phyloP scores from a whole-genome alignment of 2,329 filamentous ascomycete genomes.

The Alternaria postmessia region DNA sequence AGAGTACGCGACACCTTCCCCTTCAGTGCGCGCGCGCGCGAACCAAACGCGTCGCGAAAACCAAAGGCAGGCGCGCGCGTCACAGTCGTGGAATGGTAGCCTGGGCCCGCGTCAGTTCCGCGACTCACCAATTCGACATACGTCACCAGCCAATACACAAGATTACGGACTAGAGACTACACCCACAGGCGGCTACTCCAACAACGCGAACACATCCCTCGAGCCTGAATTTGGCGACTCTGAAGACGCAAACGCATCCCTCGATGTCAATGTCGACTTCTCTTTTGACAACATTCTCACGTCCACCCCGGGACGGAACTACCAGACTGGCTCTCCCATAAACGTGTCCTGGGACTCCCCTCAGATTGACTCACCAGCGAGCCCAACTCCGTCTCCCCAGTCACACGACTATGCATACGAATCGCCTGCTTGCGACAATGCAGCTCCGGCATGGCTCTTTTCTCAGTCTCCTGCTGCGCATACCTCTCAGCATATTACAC shows the following conservation, averaged over 20 bases:
- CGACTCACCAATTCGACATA: not conserved
- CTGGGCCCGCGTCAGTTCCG: not conserved
- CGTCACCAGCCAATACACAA: not conserved
- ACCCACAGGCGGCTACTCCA: not conserved
- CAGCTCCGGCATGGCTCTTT: not conserved
- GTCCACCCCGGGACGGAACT: slow-evolving; percentile 21
- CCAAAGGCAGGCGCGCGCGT: not conserved
- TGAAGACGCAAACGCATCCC: not conserved
- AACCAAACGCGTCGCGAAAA: slow-evolving; percentile 15
- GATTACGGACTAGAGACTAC: not conserved
- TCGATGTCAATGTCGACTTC: slow-evolving; percentile 17
- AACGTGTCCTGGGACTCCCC: slow-evolving; percentile 12
- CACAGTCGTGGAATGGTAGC: not conserved
- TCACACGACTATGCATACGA: not conserved
- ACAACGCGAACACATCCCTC: not conserved
- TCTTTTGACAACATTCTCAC: slow-evolving; percentile 27
- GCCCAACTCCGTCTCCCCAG: not conserved
- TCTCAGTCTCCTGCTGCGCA: not conserved
- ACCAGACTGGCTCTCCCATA: slow-evolving; percentile 18
- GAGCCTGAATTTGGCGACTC: not conserved
- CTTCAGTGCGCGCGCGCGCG: slow-evolving; percentile 15
- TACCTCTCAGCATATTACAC: not conserved
- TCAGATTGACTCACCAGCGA: not conserved
- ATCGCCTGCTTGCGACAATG: not conserved
- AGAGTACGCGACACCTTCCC: slow-evolving; percentile 23